These are phyloP conservation scores for Biscogniauxia marginata DNA, from an alignment of 2,329 filamentous ascomycete genomes.

Conservation along the genomic window DNA sequence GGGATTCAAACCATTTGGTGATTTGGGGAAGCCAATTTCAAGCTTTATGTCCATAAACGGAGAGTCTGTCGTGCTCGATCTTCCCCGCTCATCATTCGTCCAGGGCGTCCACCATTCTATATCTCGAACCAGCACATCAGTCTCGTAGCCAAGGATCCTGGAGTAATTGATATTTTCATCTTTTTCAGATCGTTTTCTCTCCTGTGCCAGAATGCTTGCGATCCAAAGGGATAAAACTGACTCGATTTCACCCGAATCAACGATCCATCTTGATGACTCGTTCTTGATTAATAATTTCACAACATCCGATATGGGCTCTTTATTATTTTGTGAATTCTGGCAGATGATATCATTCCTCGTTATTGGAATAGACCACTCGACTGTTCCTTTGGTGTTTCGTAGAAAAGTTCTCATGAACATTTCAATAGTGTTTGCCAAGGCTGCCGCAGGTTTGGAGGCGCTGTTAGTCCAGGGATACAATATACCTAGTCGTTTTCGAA, in stretches of 20 bases:
- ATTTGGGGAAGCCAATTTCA: not conserved
- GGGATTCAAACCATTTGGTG: not conserved
- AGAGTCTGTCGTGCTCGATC: not conserved
- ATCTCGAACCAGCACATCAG: not conserved
- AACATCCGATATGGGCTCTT: too few species aligned
- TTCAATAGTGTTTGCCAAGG: not conserved
- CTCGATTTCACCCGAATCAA: not conserved
- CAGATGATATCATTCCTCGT: not conserved
- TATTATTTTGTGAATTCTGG: too few species aligned
- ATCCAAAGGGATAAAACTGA: slow-evolving; percentile 1
- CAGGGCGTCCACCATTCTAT: not conserved
- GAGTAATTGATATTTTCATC: not conserved
- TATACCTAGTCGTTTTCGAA: not conserved
- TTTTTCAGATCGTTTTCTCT: not conserved
- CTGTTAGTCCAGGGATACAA: not conserved
- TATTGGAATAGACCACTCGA: not conserved
- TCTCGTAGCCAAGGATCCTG: not conserved
- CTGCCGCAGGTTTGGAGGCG: not conserved
- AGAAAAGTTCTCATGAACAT: not conserved
- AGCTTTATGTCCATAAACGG: not conserved
- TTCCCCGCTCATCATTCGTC: not conserved
- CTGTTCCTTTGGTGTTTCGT: too few species aligned
- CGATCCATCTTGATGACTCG: not conserved
- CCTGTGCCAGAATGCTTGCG: not conserved
- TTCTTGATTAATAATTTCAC: not conserved